A percentile compares a stretch with the other conserved stretches of the same genome.
phyloP scores from a whole-genome alignment of 2,329 filamentous ascomycete genomes.

The Volutella citrinella region DNA sequence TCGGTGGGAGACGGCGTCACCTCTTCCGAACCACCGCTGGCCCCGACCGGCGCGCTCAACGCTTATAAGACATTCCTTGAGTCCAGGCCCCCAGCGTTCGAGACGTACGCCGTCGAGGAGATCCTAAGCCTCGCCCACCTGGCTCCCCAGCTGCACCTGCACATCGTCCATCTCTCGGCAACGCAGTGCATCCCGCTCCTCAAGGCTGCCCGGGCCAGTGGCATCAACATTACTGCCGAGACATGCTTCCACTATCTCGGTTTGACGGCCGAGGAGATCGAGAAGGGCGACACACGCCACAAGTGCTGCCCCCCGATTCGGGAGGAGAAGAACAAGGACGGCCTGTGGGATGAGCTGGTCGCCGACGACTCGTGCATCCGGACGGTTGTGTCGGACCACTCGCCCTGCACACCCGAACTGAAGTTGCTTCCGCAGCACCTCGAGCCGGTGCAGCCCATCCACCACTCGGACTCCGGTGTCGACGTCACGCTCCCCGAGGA shows the following conservation, averaged over 20 bases:
- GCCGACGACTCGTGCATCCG: slow-evolving; percentile 74
- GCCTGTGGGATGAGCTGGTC: slow-evolving; percentile 79
- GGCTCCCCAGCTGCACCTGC: slow-evolving; percentile 78
- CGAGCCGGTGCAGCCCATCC: slow-evolving; percentile 32
- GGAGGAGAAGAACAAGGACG: slow-evolving; percentile 75
- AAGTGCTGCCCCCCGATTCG: slow-evolving; percentile 96
- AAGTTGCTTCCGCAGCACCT: slow-evolving; percentile 79
- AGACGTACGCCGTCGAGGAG: slow-evolving; percentile 85
- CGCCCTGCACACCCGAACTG: slow-evolving; percentile 89
- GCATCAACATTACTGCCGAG: slow-evolving; percentile 86
- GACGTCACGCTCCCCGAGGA: slow-evolving; percentile 40
- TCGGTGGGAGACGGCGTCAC: slow-evolving; percentile 78
- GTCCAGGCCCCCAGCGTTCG: slow-evolving; percentile 83
- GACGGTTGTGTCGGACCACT: slow-evolving; percentile 94
- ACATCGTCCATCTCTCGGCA: slow-evolving; percentile 93
- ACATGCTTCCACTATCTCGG: slow-evolving; percentile 95
- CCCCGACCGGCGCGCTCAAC: slow-evolving; percentile 68
- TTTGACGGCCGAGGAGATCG: slow-evolving; percentile 76
- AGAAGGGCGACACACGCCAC: slow-evolving; percentile 83
- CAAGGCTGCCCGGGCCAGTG: slow-evolving; percentile 65
- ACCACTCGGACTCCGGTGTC: slow-evolving; percentile 52
- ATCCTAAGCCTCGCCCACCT: slow-evolving; percentile 78
- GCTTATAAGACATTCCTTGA: slow-evolving; percentile 88
- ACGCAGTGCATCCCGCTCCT: slow-evolving; percentile 82
- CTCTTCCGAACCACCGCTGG: slow-evolving; percentile 63